These are phyloP conservation scores for Ceratocystis variospora DNA, from an alignment of 2,329 filamentous ascomycete species.

Conservation along the genomic window DNA sequence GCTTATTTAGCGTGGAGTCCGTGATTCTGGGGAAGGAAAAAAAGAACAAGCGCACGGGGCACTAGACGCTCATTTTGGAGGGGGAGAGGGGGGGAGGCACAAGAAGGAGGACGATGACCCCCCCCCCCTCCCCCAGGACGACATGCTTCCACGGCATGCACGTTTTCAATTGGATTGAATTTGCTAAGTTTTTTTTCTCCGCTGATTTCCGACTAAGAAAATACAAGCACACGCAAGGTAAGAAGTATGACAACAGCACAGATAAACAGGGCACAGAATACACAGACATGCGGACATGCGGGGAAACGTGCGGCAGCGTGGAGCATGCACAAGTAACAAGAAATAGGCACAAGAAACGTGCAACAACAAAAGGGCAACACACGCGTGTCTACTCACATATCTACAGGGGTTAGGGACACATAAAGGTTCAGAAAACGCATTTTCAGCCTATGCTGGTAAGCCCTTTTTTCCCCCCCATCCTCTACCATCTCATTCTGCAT, in stretches of 20 bases:
- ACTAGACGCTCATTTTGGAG: neutral
- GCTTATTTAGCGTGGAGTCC: neutral
- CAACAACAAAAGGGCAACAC: neutral
- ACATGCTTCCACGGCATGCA: too few relatives aligned
- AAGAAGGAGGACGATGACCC: too few relatives aligned
- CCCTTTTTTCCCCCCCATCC: too few relatives aligned
- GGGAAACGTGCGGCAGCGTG: neutral
- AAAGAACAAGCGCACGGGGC: neutral
- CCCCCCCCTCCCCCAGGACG: too few relatives aligned
- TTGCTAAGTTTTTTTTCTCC: too few relatives aligned
- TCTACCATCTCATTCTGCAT: too few relatives aligned
- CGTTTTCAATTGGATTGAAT: too few relatives aligned
- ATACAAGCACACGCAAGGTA: too few relatives aligned
- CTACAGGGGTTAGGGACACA: neutral
- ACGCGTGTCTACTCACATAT: neutral
- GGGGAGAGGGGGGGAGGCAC: too few relatives aligned
- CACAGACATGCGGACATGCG: neutral
- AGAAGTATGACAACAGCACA: neutral
- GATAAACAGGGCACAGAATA: neutral
- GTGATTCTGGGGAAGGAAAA: neutral
- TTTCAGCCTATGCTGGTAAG: too few relatives aligned
- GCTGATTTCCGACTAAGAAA: too few relatives aligned
- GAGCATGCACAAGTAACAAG: neutral
- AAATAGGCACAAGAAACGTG: neutral
- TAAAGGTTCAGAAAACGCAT: neutral